Evolutionary conservation across 805 yeast species (phyloP).

Genomic region (Candida dendrica): DNA sequence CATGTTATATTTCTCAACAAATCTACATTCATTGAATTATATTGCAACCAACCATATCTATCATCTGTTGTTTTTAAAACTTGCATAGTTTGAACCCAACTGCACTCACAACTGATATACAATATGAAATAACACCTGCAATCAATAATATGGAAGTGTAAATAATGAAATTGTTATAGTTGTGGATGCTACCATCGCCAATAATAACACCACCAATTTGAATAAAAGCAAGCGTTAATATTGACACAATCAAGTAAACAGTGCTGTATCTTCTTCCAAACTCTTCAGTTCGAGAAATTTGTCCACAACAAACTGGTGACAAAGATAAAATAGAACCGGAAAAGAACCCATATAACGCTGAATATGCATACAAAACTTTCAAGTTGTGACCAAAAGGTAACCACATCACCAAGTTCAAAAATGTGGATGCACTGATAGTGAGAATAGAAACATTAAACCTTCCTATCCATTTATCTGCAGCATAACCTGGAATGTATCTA

Average conservation of each 20-base stretch:
- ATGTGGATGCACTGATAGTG: slow-evolving; percentile 23
- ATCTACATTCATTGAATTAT: too few relatives aligned
- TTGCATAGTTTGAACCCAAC: slow-evolving; percentile 31
- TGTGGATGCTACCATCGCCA: slow-evolving; percentile 19
- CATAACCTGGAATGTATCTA: slow-evolving; percentile 30
- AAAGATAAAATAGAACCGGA: slow-evolving; percentile 46
- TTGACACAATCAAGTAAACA: slow-evolving; percentile 46
- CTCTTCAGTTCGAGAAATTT: slow-evolving; percentile 41
- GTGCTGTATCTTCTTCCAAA: slow-evolving; percentile 47
- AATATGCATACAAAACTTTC: slow-evolving; percentile 32
- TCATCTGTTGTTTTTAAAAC: slow-evolving; percentile 11
- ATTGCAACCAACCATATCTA: too few relatives aligned
- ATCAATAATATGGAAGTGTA: slow-evolving; percentile 32
- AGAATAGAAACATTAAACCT: slow-evolving; percentile 40
- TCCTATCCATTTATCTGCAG: slow-evolving; percentile 36
- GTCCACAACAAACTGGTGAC: slow-evolving; percentile 49
- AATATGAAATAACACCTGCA: slow-evolving; percentile 28
- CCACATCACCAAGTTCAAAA: slow-evolving; percentile 31
- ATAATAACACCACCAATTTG: slow-evolving; percentile 41
- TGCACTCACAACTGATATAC: slow-evolving; percentile 28
- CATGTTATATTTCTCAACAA: too few relatives aligned
- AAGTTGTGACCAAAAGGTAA: slow-evolving; percentile 27
- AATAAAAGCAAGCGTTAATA: slow-evolving; percentile 37
- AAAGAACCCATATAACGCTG: slow-evolving; percentile 40
- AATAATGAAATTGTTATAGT: slow-evolving; percentile 34